These are phyloP conservation scores for Neurospora intermedia DNA, from an alignment of 495 filamentous ascomycete species.

Conservation along the genomic window DNA sequence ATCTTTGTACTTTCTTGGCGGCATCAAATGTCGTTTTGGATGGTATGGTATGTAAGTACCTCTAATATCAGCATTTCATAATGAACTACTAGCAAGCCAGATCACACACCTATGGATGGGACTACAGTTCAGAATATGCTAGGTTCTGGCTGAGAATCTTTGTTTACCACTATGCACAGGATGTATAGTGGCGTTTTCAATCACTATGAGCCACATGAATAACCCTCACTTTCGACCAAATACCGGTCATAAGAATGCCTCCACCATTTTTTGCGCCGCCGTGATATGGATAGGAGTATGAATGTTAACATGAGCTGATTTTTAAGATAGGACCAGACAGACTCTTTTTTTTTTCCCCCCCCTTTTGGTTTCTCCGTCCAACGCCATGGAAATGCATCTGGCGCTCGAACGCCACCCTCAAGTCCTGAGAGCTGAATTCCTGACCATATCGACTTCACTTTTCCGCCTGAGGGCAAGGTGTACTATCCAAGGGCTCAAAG, in stretches of 20 bases:
- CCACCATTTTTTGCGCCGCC: background rate
- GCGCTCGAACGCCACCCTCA: slow-evolving; percentile 7
- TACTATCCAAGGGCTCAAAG: background rate
- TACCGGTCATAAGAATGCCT: background rate
- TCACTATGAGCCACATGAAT: background rate
- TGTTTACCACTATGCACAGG: background rate
- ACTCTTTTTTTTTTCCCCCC: background rate
- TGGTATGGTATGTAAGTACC: background rate
- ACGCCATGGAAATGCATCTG: background rate
- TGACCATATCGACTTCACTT: background rate
- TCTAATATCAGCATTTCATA: background rate
- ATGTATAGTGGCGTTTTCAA: background rate
- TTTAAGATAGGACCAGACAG: background rate
- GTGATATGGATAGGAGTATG: background rate
- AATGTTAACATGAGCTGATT: background rate
- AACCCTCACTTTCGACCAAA: background rate
- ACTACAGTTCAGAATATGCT: background rate
- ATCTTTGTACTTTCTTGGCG: background rate
- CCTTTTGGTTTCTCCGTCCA: background rate
- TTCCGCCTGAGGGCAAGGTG: background rate
- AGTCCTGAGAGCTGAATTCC: background rate
- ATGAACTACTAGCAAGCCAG: background rate
- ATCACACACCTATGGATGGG: background rate
- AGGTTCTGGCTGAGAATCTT: background rate
- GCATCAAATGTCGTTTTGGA: background rate